A percentile compares a stretch with the other conserved stretches of the same genome.
Evolutionary conservation across 768 basidiomycete species (phyloP).

Genomic region (Favolaschia claudopus): DNA sequence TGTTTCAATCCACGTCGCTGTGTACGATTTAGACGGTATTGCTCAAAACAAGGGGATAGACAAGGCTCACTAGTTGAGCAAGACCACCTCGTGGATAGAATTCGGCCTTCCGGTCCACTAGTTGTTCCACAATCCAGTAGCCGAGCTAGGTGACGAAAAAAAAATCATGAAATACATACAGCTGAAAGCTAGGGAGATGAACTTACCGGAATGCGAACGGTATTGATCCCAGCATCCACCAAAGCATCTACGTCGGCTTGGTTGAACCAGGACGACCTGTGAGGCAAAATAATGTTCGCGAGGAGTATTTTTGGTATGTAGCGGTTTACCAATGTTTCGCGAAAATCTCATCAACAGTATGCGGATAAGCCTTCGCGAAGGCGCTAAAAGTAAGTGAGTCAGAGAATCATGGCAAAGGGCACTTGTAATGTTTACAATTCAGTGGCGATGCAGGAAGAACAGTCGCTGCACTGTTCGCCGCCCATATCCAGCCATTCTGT

Average conservation of each 20-base stretch:
- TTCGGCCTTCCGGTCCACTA: conserved; percentile 69
- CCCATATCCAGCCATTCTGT: conserved; percentile 84
- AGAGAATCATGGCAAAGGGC: background rate
- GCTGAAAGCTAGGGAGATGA: too few relatives aligned
- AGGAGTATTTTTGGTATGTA: background rate
- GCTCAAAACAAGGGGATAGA: background rate
- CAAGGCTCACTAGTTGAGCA: conserved; percentile 60
- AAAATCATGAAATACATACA: background rate
- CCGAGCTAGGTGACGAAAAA: conserved; percentile 58
- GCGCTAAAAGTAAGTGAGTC: conserved; percentile 50
- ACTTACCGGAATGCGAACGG: conserved; percentile 79
- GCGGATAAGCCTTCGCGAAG: conserved; percentile 65
- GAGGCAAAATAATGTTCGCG: too few relatives aligned
- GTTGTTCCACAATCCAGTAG: conserved; percentile 81
- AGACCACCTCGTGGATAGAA: conserved; percentile 77
- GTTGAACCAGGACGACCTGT: conserved; percentile 77
- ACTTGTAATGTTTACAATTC: conserved; percentile 61
- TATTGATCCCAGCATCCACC: conserved; percentile 66
- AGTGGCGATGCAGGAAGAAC: conserved; percentile 66
- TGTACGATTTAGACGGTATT: background rate
- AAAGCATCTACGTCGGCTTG: conserved; percentile 66
- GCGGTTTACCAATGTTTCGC: conserved; percentile 64
- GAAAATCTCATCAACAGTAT: conserved; percentile 64
- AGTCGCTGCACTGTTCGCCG: conserved; percentile 65
- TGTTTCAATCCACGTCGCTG: conserved; percentile 70